These are phyloP conservation scores for Candida ficus DNA, from an alignment of 805 yeast genomes.

Conservation along the genomic window DNA sequence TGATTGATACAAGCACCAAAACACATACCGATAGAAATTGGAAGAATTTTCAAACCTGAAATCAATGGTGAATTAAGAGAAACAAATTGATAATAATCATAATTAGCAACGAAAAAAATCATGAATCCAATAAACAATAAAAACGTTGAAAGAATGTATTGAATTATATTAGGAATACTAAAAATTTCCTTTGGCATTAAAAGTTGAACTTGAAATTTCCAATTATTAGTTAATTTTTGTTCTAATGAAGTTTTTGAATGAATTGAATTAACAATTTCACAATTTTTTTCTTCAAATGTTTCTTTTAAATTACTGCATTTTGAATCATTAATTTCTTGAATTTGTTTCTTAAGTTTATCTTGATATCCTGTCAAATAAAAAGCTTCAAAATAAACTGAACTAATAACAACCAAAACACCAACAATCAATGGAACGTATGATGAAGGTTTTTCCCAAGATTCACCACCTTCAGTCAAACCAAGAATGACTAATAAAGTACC, in stretches of 20 bases:
- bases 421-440: constrained; percentile 37
- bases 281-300: neutral
- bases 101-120: constrained; percentile 17
- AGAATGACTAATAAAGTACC: constrained; percentile 35
- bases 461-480: constrained; percentile 43
- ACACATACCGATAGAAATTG: constrained; percentile 28
- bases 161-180: constrained; percentile 23
- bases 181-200: constrained; percentile 28
- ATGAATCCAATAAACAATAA: constrained; percentile 20
- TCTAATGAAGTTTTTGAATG: neutral
- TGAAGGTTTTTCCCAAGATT: constrained; percentile 34
- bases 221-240: too few species aligned
- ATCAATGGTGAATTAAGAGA: constrained; percentile 28
- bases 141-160: constrained; percentile 20
- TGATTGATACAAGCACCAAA: constrained; percentile 26
- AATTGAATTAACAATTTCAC: neutral
- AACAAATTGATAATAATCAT: constrained; percentile 24
- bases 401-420: constrained; percentile 30
- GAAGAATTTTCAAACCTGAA: constrained; percentile 17
- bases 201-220: constrained; percentile 18
- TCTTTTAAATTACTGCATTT: neutral
- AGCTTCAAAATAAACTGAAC: constrained; percentile 29
- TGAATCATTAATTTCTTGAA: neutral
- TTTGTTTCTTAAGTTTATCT: constrained; percentile 5
- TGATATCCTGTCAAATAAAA: constrained; percentile 17